Evolutionary conservation across 1,139 yeast species (phyloP).

Genomic region (Geotrichum phurueaensis): DNA sequence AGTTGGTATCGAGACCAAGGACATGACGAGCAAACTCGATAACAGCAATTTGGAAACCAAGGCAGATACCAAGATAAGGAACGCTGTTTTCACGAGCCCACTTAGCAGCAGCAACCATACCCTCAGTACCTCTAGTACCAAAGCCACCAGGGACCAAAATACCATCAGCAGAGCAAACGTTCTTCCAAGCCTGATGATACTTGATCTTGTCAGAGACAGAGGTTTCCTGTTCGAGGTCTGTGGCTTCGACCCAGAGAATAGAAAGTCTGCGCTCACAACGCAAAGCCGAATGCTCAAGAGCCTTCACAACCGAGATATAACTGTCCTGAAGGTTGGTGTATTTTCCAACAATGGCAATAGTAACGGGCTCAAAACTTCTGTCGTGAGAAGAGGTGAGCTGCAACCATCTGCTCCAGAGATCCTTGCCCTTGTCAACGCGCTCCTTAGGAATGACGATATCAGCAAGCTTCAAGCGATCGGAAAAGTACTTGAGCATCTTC

Average conservation of each 20-base stretch:
- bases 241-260: slow-evolving; percentile 93
- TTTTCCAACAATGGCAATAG: slow-evolving; percentile 95
- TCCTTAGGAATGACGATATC: slow-evolving; percentile 48
- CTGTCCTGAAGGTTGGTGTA: slow-evolving; percentile 94
- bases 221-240: slow-evolving; percentile 75
- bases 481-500: slow-evolving; percentile 69
- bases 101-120: slow-evolving; percentile 94
- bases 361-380: slow-evolving; percentile 75
- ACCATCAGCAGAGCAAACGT: slow-evolving; percentile 92
- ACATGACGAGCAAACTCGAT: slow-evolving; percentile 87
- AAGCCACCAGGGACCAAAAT: slow-evolving; percentile 98
- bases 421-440: slow-evolving; percentile 58
- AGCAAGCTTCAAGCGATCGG: slow-evolving; percentile 58
- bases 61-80: slow-evolving; percentile 94
- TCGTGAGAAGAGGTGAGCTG: slow-evolving; percentile 71
- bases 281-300: slow-evolving; percentile 93
- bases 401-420: slow-evolving; percentile 73
- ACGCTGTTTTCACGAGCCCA: slow-evolving; percentile 94
- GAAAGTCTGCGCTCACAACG: slow-evolving; percentile 75
- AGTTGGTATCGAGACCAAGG: slow-evolving; percentile 67
- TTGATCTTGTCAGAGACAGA: slow-evolving; percentile 59
- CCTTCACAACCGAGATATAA: slow-evolving; percentile 87
- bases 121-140: slow-evolving; percentile 95
- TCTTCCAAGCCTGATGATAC: slow-evolving; percentile 94
- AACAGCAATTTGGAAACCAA: slow-evolving; percentile 95